A percentile compares a stretch with the other conserved stretches of the same genome.
phyloP scores from a whole-genome alignment of 2,329 filamentous ascomycete genomes.

The Xylaria arbuscula region DNA sequence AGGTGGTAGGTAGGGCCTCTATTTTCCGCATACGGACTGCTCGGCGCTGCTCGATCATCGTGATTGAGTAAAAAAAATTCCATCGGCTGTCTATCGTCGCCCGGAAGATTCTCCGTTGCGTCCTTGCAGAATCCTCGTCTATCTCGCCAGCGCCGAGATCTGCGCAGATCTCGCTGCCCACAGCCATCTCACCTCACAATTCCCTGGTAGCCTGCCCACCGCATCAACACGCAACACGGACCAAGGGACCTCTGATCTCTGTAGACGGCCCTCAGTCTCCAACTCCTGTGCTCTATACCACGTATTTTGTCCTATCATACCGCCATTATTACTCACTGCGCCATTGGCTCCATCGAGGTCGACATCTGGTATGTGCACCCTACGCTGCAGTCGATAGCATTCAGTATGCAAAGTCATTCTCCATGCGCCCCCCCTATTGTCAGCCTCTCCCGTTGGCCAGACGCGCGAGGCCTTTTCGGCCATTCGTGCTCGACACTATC shows the following conservation, averaged over 20 bases:
- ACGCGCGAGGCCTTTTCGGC: constrained; percentile 23
- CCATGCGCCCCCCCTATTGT: not conserved
- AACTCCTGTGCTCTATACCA: too few species aligned
- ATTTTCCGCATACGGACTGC: not conserved
- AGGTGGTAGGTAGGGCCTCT: constrained; percentile 1
- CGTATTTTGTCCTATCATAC: not conserved
- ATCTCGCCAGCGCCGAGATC: too few species aligned
- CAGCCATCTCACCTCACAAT: too few species aligned
- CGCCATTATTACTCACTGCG: not conserved
- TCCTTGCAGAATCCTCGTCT: too few species aligned
- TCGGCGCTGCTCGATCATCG: not conserved
- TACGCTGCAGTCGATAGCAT: not conserved
- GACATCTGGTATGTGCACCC: constrained; percentile 21
- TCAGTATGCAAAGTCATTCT: not conserved
- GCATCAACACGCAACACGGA: too few species aligned
- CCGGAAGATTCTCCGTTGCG: too few species aligned
- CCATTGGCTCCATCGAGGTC: not conserved
- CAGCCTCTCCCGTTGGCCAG: constrained; percentile 3
- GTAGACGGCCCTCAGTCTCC: not conserved
- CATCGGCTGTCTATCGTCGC: constrained; percentile 4
- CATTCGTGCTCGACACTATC: constrained; percentile 22
- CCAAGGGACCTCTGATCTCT: too few species aligned
- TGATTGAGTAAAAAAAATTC: not conserved
- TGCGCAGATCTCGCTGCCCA: too few species aligned
- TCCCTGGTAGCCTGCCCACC: too few species aligned